Evolutionary conservation across 2,329 filamentous ascomycete species (phyloP), one percentile per base, ranked within the genome.

Genomic region (Seiridium unicorne): DNA sequence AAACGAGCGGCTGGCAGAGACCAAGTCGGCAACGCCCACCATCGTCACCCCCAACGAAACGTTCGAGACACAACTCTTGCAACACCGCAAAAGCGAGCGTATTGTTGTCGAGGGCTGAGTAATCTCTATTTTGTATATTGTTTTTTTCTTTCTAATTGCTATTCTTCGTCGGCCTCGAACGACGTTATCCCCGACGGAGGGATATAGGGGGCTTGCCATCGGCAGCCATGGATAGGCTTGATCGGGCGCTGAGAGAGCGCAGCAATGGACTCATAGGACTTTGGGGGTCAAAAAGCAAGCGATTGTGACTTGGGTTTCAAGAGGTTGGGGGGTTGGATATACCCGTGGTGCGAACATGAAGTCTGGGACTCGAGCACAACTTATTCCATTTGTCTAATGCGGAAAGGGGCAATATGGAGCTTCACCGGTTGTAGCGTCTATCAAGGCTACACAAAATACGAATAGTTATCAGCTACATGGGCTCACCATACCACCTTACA

Each of bases 51-150:
- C 74, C 53, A 73, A 73, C 9, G 65, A 73, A 38, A 64, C 71
- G 11, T 64, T 69, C 32, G 62, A 72, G 42, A 65, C 72, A 34
- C 70, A 74, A 51, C 66, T 75, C 42, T 71, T 70, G 3, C 76
- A 74, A 59, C 71, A 81, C 62, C 76, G 82, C 61, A 81, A 80
- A 72, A 86, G 84, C 67, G 81, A 84, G 70, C 77, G 77, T 60
- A 79, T 83, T 40, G 71, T 86, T 44, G 70, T 86, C 34, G 84
- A 86, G 62, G 75, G 75, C 8, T 75, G 71, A 35, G 11, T 18
- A 44, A 10, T 8, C 38, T 53, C 18, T 32, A 5, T 58, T 58
- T 32, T 51, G 26, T 26, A n/a, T 49, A 31, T 32, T 34, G 32
- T 35, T 40, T 42, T 38, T 60, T n/a, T n/a, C 51, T 54, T 47